Percentiles rank a stretch among this genome's conserved stretches.
Evolutionary conservation across 345 rosid genomes (phyloP).

Genomic region (Arabis hirsuta): DNA sequence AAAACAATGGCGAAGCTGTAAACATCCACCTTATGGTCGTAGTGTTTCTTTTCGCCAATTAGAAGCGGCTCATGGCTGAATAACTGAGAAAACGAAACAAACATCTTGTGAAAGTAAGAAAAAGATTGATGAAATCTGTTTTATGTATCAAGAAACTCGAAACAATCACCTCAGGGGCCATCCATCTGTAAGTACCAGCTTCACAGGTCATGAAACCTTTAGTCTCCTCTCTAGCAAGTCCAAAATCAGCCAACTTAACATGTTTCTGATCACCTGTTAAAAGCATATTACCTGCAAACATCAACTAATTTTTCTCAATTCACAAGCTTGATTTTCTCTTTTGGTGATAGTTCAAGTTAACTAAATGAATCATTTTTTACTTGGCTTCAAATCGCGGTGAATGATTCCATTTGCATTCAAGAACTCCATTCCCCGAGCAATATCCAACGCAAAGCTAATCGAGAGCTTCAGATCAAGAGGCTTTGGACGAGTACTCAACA

Average conservation of each 20-base stretch:
- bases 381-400: slow-evolving; percentile 80
- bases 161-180: slow-evolving; percentile 59
- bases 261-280: slow-evolving; percentile 56
- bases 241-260: slow-evolving; percentile 72
- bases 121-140: background rate
- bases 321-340: slow-evolving; percentile 18
- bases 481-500: slow-evolving; percentile 61
- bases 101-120: slow-evolving; percentile 10
- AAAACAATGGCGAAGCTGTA: slow-evolving; percentile 74
- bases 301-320: background rate
- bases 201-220: slow-evolving; percentile 61
- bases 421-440: slow-evolving; percentile 71
- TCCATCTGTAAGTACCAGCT: slow-evolving; percentile 47
- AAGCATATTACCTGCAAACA: slow-evolving; percentile 68
- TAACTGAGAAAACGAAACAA: slow-evolving; percentile 48
- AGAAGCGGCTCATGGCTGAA: slow-evolving; percentile 59
- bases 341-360: background rate
- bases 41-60: slow-evolving; percentile 60
- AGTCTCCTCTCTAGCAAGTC: slow-evolving; percentile 70
- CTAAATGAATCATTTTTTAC: slow-evolving; percentile 43
- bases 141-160: background rate
- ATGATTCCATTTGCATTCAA: slow-evolving; percentile 75
- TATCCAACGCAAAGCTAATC: slow-evolving; percentile 60
- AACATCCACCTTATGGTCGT: slow-evolving; percentile 81
- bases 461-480: slow-evolving; percentile 53